Evolutionary conservation across 768 basidiomycete species (phyloP).

Genomic region (Hebeloma cylindrosporum): DNA sequence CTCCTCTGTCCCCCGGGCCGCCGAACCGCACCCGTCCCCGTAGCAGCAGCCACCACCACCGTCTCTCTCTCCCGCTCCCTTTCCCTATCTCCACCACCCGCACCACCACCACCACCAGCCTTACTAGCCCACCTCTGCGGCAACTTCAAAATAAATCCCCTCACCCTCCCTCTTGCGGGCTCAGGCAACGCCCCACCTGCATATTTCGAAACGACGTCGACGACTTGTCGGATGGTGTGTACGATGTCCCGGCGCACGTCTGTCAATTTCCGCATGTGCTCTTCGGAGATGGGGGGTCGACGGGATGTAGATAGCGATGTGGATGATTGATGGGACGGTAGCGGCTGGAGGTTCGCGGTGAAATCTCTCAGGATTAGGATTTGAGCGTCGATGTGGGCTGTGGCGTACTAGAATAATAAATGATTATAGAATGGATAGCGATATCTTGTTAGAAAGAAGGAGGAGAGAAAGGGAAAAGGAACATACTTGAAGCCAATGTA

Average conservation of each 20-base stretch:
- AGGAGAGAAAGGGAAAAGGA: neutral
- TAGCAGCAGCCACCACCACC: constrained; percentile 38
- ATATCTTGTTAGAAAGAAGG: constrained; percentile 3
- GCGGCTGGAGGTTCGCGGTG: constrained; percentile 66
- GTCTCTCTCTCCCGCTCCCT: constrained; percentile 26
- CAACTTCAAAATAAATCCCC: constrained; percentile 22
- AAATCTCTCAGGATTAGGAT: constrained; percentile 84
- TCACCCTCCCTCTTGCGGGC: constrained; percentile 36
- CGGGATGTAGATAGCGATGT: constrained; percentile 17
- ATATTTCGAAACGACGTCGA: constrained; percentile 83
- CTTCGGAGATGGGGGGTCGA: constrained; percentile 19
- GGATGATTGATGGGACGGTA: constrained; percentile 31
- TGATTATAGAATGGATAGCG: neutral
- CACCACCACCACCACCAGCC: constrained; percentile 3
- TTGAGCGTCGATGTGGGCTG: constrained; percentile 83
- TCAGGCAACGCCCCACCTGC: constrained; percentile 86
- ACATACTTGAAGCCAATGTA: constrained; percentile 84
- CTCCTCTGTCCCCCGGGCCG: constrained; percentile 30
- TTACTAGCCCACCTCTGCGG: constrained; percentile 20
- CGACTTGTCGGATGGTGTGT: constrained; percentile 86
- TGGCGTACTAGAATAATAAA: constrained; percentile 66
- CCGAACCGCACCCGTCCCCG: constrained; percentile 32
- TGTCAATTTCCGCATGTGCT: constrained; percentile 57
- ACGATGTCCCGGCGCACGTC: constrained; percentile 81
- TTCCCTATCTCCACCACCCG: neutral